A percentile compares a stretch with the other conserved stretches of the same genome.
Conservation (phyloP, 1,284 basidiomycete species). For the Meira nashicola region DNA sequence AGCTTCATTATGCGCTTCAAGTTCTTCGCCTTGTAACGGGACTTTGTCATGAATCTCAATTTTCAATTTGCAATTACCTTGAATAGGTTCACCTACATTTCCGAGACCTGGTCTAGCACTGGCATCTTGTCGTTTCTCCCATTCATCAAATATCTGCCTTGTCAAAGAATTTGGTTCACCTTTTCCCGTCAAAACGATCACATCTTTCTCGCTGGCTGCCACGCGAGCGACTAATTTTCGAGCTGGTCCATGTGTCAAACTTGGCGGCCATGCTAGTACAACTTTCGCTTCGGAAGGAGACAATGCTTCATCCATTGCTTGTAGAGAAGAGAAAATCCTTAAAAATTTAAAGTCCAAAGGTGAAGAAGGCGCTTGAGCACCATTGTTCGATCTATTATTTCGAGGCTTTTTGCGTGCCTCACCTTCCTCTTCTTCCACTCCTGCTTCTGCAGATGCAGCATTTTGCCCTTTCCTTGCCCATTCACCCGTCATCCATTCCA, state of each 20-base stretch:
- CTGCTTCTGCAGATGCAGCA: neutral
- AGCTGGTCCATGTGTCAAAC: slow-evolving; percentile 86
- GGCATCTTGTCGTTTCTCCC: slow-evolving; percentile 75
- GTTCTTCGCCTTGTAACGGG: slow-evolving; percentile 62
- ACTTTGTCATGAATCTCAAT: slow-evolving; percentile 71
- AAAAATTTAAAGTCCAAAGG: slow-evolving; percentile 64
- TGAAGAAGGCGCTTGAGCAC: slow-evolving; percentile 19
- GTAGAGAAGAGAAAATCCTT: slow-evolving; percentile 79
- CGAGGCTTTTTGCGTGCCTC: slow-evolving; percentile 3
- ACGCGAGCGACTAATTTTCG: slow-evolving; percentile 78
- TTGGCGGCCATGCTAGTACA: slow-evolving; percentile 85
- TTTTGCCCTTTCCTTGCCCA: slow-evolving; percentile 57
- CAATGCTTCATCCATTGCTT: slow-evolving; percentile 73
- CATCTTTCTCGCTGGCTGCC: slow-evolving; percentile 63
- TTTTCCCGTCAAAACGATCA: slow-evolving; percentile 35
- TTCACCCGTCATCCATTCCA: slow-evolving; percentile 96
- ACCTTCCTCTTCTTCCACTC: slow-evolving; percentile 18
- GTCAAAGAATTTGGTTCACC: slow-evolving; percentile 76
- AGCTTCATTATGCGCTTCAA: slow-evolving; percentile 73
- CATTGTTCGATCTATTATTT: neutral
- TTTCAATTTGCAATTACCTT: slow-evolving; percentile 66
- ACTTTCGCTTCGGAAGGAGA: slow-evolving; percentile 72
- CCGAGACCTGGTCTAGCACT: slow-evolving; percentile 77
- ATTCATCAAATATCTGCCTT: slow-evolving; percentile 73
- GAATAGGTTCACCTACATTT: slow-evolving; percentile 74